Percentiles rank a stretch among this genome's conserved stretches.
These are phyloP conservation scores for Eleusine indica DNA, from an alignment of 176 grass and related monocot species.

Conservation along the genomic window DNA sequence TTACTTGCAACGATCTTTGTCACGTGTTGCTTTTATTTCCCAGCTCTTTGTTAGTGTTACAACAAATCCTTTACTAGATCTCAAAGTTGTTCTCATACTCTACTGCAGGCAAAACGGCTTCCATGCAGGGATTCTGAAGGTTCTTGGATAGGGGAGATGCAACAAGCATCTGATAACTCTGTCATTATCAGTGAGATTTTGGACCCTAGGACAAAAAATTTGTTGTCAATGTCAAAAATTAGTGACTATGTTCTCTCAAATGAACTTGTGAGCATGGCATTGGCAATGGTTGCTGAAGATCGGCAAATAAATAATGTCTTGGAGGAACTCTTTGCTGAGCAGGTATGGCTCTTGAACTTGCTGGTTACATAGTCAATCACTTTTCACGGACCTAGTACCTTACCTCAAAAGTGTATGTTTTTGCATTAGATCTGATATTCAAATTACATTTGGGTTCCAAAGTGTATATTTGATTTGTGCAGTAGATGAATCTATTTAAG, in stretches of 20 bases:
- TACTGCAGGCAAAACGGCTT: constrained; percentile 70
- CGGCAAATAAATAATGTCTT: constrained; percentile 78
- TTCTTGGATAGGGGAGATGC: constrained; percentile 93
- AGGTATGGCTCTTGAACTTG: constrained; percentile 43
- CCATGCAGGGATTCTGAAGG: constrained; percentile 62
- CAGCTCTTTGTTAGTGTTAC: not conserved
- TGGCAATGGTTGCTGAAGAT: constrained; percentile 83
- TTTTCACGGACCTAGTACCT: not conserved
- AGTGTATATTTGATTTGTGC: constrained; percentile 16
- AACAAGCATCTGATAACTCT: constrained; percentile 74
- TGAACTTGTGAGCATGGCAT: constrained; percentile 84
- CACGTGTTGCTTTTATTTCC: constrained; percentile 26
- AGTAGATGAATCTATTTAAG: not conserved
- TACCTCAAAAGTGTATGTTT: constrained; percentile 5
- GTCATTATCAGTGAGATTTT: constrained; percentile 86
- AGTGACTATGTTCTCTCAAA: constrained; percentile 86
- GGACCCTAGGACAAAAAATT: constrained; percentile 81
- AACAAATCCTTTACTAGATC: not conserved
- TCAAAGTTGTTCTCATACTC: constrained; percentile 6
- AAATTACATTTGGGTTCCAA: not conserved
- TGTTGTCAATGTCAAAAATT: constrained; percentile 71
- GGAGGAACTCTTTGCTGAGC: constrained; percentile 75
- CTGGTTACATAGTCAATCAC: not conserved
- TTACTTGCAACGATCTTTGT: constrained; percentile 5
- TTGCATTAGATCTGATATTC: constrained; percentile 12